phyloP scores from a whole-genome alignment of 1,139 yeast species.

The Insectozyma bohioensis region DNA sequence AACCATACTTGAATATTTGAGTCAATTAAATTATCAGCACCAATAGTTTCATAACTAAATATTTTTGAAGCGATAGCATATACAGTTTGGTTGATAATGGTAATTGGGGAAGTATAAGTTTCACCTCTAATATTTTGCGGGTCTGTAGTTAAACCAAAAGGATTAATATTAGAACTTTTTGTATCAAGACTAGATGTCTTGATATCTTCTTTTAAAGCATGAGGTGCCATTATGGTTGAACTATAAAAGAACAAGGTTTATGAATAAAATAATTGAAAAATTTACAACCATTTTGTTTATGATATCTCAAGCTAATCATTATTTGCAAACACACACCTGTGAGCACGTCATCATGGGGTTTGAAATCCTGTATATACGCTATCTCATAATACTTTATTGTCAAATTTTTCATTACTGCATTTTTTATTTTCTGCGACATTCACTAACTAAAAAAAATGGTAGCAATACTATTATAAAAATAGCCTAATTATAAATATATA shows the following conservation, averaged over 20 bases:
- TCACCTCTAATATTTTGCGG: slow-evolving; percentile 52
- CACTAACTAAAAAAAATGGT: too few species aligned
- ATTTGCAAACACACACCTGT: slow-evolving; percentile 4
- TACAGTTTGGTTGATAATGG: slow-evolving; percentile 63
- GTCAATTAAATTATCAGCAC: slow-evolving; percentile 62
- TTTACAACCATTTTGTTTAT: background rate
- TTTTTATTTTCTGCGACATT: too few species aligned
- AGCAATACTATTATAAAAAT: too few species aligned
- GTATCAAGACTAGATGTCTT: background rate
- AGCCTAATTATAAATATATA: too few species aligned
- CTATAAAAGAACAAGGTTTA: background rate
- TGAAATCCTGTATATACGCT: too few species aligned
- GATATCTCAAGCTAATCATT: background rate
- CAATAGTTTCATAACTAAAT: slow-evolving; percentile 69
- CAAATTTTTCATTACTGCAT: too few species aligned
- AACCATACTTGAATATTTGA: slow-evolving; percentile 64
- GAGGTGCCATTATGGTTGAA: slow-evolving; percentile 5
- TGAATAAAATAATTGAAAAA: background rate
- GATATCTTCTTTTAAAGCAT: slow-evolving; percentile 4
- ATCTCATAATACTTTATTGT: too few species aligned
- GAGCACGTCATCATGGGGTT: slow-evolving; percentile 8
- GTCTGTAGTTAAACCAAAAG: slow-evolving; percentile 62
- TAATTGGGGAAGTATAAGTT: slow-evolving; percentile 60
- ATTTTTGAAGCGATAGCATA: slow-evolving; percentile 63
- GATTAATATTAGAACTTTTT: slow-evolving; percentile 24